Base-by-base conservation (phyloP, 148 eudicot species). In the Linanthus parryae region DNA sequence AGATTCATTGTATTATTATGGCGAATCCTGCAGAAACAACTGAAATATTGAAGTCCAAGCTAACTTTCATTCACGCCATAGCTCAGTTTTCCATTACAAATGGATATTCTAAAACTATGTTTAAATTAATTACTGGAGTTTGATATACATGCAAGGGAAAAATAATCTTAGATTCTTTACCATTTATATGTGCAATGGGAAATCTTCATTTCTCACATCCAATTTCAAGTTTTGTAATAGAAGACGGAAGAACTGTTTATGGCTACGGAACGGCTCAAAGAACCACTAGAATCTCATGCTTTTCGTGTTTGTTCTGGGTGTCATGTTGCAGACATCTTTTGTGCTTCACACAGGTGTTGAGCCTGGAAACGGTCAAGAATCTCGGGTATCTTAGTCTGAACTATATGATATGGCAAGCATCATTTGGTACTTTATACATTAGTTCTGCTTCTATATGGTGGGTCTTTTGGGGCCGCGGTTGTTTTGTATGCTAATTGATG, bases 231-330 rank as follows among this genome's bases (percentile, higher is more conserved):
- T 38, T 59, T 94, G 65, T 96, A 94, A 59, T 68, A 96, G 17
- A 94, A 94, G 63, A 80, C 99, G 13, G 99, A 94, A 77, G 99
- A 94, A 74, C 96, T 96, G 47, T 68, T 91, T 35, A 61, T 74
- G 81, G 96, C 99, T 36, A 75, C 95, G 31, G 88, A 88, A 66
- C 68, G 99, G 44, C 78, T 94, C 11, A 94, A 94, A 62, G 99
- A 94, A 48, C 73, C 88, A 35, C 66, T 94, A 51, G 96, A 88
- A 45, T 72, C 99, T 50, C 44, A 12, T 30, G 38, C 19, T 46
- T 29, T 16, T 5, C 31, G n/a, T 37, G 16, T 52, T 38, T 39
- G 16, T 25, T 26, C 59, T 12, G 12, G 22, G 4, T 29, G 28
- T 37, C 44, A n/a, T 60, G 54, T 10, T 19, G 18, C 10, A 36